phyloP scores from a whole-genome alignment of 345 rosid genomes.

The Anastatica hierochuntica region DNA sequence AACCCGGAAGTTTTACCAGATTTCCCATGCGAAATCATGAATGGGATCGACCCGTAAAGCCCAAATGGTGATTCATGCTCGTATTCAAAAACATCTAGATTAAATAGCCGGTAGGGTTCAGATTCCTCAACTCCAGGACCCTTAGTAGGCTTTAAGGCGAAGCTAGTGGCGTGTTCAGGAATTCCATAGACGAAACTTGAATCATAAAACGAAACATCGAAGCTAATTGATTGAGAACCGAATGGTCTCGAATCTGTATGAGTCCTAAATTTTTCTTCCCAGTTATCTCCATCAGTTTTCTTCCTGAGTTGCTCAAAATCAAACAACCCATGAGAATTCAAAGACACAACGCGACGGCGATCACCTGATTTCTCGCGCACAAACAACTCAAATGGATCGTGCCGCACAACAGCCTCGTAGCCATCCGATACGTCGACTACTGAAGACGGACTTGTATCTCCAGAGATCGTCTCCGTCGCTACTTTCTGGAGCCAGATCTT shows the following conservation, averaged over 20 bases:
- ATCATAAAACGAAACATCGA: constrained; percentile 83
- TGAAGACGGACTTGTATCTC: constrained; percentile 45
- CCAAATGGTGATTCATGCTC: constrained; percentile 92
- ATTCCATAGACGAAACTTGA: constrained; percentile 83
- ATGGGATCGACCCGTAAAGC: constrained; percentile 87
- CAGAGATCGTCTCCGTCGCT: constrained; percentile 42
- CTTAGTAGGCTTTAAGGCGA: constrained; percentile 76
- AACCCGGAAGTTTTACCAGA: constrained; percentile 63
- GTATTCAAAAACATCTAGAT: constrained; percentile 89
- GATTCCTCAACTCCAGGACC: constrained; percentile 85
- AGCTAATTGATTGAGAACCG: constrained; percentile 92
- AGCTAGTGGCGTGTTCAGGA: constrained; percentile 84
- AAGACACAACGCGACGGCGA: constrained; percentile 47
- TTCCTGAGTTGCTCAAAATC: constrained; percentile 79
- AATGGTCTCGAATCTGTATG: constrained; percentile 78
- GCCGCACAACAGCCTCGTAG: constrained; percentile 73
- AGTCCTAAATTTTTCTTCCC: constrained; percentile 80
- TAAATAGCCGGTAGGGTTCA: constrained; percentile 86
- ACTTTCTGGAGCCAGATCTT: constrained; percentile 66
- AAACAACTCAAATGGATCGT: constrained; percentile 76
- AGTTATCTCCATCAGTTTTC: constrained; percentile 65
- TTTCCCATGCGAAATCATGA: constrained; percentile 88
- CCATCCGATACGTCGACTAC: constrained; percentile 52
- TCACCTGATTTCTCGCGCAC: constrained; percentile 53
- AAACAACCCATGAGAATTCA: constrained; percentile 74